Evolutionary conservation across 352 stramenopile species (phyloP), one percentile per base, ranked within the genome.

Genomic region (Plasmopara viticola): DNA sequence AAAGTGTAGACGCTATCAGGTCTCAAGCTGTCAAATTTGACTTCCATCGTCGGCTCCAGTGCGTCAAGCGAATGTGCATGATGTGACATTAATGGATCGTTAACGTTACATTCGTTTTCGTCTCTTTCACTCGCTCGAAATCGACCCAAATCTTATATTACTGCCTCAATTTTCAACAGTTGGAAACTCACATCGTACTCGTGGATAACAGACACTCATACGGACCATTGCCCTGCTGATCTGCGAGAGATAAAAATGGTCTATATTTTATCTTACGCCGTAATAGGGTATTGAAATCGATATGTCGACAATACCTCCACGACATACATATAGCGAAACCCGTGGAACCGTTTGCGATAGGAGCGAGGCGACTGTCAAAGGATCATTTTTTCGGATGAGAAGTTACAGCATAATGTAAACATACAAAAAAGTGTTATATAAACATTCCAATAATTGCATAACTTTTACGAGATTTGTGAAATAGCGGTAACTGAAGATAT

Each of bases 111-210:
- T 13, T 37, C 40, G 2, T 0, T 18, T 0, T 45, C 33, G 0
- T 2, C 15, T 2, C 63, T 49, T 5, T 60, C 51, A 6, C 18
- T 20, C 6, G 74, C 71, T 14, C 62, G 66, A 29, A 74, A 79
- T 6, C 78, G 71, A 48, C 60, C 58, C 10, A 62, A 48, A 35
- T 77, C 65, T 6, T 71, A 51, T 18, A 74, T 17, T 0, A 72
- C 44, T 1, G 13, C 42, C 12, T 57, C 71, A 46, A 84, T 75
- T 30, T 75, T 54, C 18, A 86, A 56, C 40, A 88, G 20, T 55
- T 82, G 73, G 47, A 88, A 86, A 47, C 67, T 70, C 17, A 86
- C 58, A 42, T 88, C 78, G 46, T 62, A 77, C 48, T 84, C 71
- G 13, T 84, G 63, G 2, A 88, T 57, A 80, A 62, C 50, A 84